phyloP scores from a whole-genome alignment of 108 stramenopile genomes.

The Fragilariopsis cylindrus region DNA sequence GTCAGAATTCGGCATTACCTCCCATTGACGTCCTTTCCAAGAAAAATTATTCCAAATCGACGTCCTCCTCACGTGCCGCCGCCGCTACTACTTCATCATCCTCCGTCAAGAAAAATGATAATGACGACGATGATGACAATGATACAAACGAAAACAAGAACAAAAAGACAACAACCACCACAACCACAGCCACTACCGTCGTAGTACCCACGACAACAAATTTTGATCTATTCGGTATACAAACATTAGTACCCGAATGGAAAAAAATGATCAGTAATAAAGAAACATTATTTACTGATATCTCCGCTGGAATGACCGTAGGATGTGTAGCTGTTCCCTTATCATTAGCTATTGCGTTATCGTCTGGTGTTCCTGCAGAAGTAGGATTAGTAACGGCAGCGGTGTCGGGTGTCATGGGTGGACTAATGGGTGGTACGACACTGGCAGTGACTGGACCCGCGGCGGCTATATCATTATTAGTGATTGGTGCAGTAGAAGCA shows the following conservation, averaged over 20 bases:
- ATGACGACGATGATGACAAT: neutral
- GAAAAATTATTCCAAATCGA: neutral
- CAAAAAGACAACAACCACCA: no score
- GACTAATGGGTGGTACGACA: constrained; percentile 35
- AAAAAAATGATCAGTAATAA: constrained; percentile 25
- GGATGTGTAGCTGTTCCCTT: constrained; percentile 37
- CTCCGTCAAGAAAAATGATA: neutral
- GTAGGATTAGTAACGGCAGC: constrained; percentile 33
- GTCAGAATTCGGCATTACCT: constrained; percentile 1
- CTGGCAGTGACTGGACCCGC: constrained; percentile 36
- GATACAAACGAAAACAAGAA: no score
- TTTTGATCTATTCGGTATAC: constrained; percentile 20
- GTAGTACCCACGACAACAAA: no score
- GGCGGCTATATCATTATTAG: constrained; percentile 30
- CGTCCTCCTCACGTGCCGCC: neutral
- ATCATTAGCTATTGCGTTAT: constrained; percentile 32
- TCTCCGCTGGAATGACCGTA: constrained; percentile 36
- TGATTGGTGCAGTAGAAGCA: constrained; percentile 30
- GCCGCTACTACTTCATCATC: neutral
- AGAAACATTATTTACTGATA: constrained; percentile 32
- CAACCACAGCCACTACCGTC: no score
- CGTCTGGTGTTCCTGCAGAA: constrained; percentile 35
- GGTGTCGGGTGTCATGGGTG: constrained; percentile 28
- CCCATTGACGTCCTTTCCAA: constrained; percentile 8
- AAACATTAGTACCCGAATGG: constrained; percentile 29